Base-by-base conservation (phyloP, 1,139 yeast genomes). In the Blastobotrys persicus region DNA sequence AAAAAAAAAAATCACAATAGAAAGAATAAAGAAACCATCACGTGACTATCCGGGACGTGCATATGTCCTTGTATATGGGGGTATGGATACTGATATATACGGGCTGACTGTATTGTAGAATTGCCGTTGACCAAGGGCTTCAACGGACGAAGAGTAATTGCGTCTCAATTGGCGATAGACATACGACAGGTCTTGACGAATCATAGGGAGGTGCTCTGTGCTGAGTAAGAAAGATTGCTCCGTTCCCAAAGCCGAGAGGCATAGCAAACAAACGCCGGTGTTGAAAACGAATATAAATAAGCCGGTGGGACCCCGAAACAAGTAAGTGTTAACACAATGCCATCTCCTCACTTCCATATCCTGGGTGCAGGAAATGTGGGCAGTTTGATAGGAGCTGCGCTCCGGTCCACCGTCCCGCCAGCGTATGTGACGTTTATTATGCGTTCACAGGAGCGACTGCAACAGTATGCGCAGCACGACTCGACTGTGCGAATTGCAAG, bases 351-450 rank as follows among this genome's bases (percentile, higher is more conserved):
- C 51, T 57, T 66, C 47, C 67, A 65, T 48, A 55, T 70, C 23
- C 56, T 70, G 1, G 74, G 74, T 1, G 70, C 69, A 2, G 75
- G 75, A 14, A 65, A 61, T 45, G 68, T 71, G 16, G 75, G 75
- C 42, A 53, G 65, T 23, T 55, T 71, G 34, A 55, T 70, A 5
- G 75, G 73, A 0, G 56, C 64, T 56, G 40, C 70, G 64, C 39
- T 62, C 47, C 43, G 75, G 58, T 57, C 71, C 62, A 19, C 59
- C 51, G 43, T 48, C 38, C 61, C 54, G 12, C 64, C 67, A 14
- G 75, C 75, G 11, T 68, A 67, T 20, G 68, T 76, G 9, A 72
- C 74, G 1, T 66, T 79, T 17, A 64, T 79, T 13, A 61, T 80
- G 49, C 68, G 73, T 40, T 72, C 73, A 47, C 67, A 67, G 39